These are phyloP conservation scores for Phlebiopsis flavidoalba DNA, from an alignment of 768 basidiomycete species.

Conservation along the genomic window DNA sequence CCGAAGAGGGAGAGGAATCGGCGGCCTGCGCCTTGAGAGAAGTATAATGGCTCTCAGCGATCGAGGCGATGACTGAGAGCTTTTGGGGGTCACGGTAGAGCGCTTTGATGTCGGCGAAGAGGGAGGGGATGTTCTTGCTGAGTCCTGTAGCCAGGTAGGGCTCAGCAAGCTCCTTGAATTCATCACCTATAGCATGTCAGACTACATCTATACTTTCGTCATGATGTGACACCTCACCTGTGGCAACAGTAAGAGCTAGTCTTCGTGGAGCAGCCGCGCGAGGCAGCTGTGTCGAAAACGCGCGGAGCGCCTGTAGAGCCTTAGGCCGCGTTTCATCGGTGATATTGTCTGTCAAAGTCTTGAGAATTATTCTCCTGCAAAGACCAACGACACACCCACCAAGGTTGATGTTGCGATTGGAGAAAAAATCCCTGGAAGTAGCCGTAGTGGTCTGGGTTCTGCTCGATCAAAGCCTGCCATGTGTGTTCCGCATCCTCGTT, in stretches of 20 bases:
- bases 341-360: constrained; percentile 28
- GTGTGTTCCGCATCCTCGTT: constrained; percentile 71
- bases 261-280: constrained; percentile 68
- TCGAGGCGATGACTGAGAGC: constrained; percentile 60
- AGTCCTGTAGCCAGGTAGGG: constrained; percentile 69
- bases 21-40: constrained; percentile 32
- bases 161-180: constrained; percentile 60
- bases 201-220: background rate
- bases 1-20: constrained; percentile 8
- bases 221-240: constrained; percentile 29
- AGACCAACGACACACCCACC: constrained; percentile 36
- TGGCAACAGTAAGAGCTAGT: constrained; percentile 62
- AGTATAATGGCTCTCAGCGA: constrained; percentile 49
- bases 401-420: constrained; percentile 57
- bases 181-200: constrained; percentile 40
- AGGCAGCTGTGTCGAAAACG: constrained; percentile 60
- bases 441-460: constrained; percentile 77
- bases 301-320: constrained; percentile 52
- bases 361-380: background rate
- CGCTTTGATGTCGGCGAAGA: constrained; percentile 88
- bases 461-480: constrained; percentile 77
- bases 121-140: constrained; percentile 83
- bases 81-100: constrained; percentile 69
- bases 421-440: constrained; percentile 76
- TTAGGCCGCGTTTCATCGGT: constrained; percentile 45